Conservation (phyloP, 1,139 yeast genomes). For the Hansenula anomala region DNA sequence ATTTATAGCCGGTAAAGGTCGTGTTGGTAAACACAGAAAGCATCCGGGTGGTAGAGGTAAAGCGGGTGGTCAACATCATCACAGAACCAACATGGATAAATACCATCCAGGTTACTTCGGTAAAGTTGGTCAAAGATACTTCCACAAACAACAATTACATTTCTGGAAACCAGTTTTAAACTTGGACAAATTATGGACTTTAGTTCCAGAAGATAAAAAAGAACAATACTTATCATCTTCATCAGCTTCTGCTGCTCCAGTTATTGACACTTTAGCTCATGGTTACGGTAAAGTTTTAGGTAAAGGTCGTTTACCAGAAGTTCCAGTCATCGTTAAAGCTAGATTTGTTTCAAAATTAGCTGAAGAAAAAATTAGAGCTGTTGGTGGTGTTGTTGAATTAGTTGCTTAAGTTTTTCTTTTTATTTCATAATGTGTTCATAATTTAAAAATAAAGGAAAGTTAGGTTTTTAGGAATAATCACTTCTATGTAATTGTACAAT, state of each 20-base stretch:
- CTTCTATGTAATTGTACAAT: background rate
- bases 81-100: conserved; percentile 99
- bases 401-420: conserved; percentile 62
- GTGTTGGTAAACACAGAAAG: conserved; percentile 99
- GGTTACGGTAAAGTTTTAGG: conserved; percentile 99
- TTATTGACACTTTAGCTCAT: conserved; percentile 97
- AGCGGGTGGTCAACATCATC: conserved; percentile 99
- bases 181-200: conserved; percentile 98
- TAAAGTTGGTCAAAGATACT: conserved; percentile 99
- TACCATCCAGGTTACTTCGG: conserved; percentile 99
- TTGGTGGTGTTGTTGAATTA: conserved; percentile 99
- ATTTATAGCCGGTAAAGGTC: conserved; percentile 97
- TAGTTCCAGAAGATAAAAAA: conserved; percentile 91
- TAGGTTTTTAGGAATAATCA: background rate
- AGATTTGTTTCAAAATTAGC: conserved; percentile 99
- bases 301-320: conserved; percentile 97
- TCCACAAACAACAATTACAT: conserved; percentile 95
- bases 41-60: conserved; percentile 99
- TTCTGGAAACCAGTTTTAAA: conserved; percentile 98
- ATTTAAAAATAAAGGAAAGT: background rate
- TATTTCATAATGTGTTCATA: background rate
- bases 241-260: conserved; percentile 92
- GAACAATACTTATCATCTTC: conserved; percentile 89
- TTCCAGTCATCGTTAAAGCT: conserved; percentile 98
- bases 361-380: conserved; percentile 99